A percentile compares a stretch with the other conserved stretches of the same genome.
Conservation (phyloP, 1,284 basidiomycete genomes). For the Malassezia dermatis region DNA sequence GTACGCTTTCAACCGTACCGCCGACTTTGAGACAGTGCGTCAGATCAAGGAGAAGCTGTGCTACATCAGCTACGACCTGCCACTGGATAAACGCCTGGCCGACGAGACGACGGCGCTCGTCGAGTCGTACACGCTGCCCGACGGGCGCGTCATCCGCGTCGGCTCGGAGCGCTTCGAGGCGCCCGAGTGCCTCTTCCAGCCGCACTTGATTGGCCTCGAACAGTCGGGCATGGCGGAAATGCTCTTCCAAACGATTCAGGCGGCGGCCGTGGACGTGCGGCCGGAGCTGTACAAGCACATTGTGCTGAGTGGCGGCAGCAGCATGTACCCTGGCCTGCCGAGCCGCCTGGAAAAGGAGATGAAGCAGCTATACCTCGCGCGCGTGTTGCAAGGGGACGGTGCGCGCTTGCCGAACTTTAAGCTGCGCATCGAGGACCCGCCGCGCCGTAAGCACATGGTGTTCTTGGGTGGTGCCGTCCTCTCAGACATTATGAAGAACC, state of each 20-base stretch:
- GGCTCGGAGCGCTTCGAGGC: constrained; percentile 98
- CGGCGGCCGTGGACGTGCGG: constrained; percentile 79
- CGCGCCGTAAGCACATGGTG: constrained; percentile 95
- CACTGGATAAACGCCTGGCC: constrained; percentile 79
- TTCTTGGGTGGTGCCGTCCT: constrained; percentile 76
- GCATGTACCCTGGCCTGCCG: constrained; percentile 97
- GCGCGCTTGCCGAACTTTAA: constrained; percentile 94
- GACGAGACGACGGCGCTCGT: constrained; percentile 95
- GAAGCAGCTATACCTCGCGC: constrained; percentile 92
- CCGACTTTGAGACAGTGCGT: constrained; percentile 95
- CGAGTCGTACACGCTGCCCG: constrained; percentile 94
- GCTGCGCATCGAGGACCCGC: constrained; percentile 94
- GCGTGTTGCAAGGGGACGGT: constrained; percentile 75
- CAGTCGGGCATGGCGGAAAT: constrained; percentile 95
- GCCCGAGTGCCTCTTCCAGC: constrained; percentile 99
- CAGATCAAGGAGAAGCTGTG: constrained; percentile 98
- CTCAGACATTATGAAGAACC: constrained; percentile 94
- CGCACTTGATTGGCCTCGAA: constrained; percentile 91
- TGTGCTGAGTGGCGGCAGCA: constrained; percentile 81
- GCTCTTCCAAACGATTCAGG: constrained; percentile 90
- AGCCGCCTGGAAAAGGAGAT: constrained; percentile 96
- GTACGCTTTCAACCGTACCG: constrained; percentile 97
- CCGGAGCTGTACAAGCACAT: constrained; percentile 94
- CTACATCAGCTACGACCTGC: constrained; percentile 86
- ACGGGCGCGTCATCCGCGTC: constrained; percentile 91